Percentiles rank a stretch among this genome's conserved stretches.
phyloP scores from a whole-genome alignment of 805 yeast genomes.

The Candida lessepsii region DNA sequence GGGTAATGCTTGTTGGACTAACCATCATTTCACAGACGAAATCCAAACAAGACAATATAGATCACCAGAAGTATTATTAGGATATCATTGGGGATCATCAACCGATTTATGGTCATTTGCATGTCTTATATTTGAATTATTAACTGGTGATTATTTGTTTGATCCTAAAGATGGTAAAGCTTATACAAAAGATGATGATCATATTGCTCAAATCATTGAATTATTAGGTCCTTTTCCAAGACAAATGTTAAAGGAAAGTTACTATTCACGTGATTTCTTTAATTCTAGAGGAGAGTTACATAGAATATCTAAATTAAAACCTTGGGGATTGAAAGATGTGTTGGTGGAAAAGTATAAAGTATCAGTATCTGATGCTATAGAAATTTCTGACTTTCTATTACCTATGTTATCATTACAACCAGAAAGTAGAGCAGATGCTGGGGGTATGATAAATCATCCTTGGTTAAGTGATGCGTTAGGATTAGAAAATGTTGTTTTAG shows the following conservation, averaged over 20 bases:
- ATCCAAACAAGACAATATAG: constrained; percentile 70
- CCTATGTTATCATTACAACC: constrained; percentile 88
- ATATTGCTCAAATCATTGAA: constrained; percentile 92
- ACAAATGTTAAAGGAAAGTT: constrained; percentile 55
- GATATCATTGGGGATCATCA: constrained; percentile 90
- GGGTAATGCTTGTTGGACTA: constrained; percentile 67
- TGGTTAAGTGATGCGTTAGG: constrained; percentile 82
- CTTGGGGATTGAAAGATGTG: constrained; percentile 85
- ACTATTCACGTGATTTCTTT: constrained; percentile 61
- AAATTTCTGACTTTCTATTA: constrained; percentile 69
- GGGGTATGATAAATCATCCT: constrained; percentile 86
- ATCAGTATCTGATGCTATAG: constrained; percentile 62
- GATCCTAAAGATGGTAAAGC: constrained; percentile 81
- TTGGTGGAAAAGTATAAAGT: constrained; percentile 83
- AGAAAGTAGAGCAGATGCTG: constrained; percentile 85
- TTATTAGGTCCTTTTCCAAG: constrained; percentile 68
- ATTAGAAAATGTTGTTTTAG: constrained; percentile 65
- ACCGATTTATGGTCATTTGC: constrained; percentile 97
- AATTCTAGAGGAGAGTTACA: constrained; percentile 68
- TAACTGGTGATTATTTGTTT: constrained; percentile 92
- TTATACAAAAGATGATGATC: constrained; percentile 91
- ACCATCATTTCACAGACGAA: constrained; percentile 64
- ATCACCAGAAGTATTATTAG: constrained; percentile 63
- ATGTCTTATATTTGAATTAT: constrained; percentile 82
- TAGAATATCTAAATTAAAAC: constrained; percentile 77